Evolutionary conservation across 1,139 yeast species (phyloP), one percentile per base, ranked within the genome.

Genomic region (Nakaseomyces uthaithaninus): DNA sequence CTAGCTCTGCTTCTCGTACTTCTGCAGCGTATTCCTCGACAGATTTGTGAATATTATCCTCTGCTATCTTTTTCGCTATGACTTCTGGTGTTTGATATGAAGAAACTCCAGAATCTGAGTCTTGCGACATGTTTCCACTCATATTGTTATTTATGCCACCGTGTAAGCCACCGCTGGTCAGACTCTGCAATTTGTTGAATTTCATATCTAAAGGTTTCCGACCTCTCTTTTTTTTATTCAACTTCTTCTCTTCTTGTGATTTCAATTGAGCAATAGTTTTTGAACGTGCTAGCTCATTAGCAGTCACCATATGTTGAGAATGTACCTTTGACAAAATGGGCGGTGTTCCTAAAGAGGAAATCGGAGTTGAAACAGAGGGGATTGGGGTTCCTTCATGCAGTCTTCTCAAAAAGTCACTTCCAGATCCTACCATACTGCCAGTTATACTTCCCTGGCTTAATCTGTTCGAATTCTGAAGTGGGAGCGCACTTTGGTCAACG

Each of bases 1-100:
- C 51, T 27, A 54, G 40, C 43, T 59, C 63, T 2, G 62, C 58
- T 33, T 53, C 50, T 27, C 53, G 47, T 10, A 59, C 62, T 11
- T 54, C 47, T 8, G 50, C 38, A 1, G 62, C 60, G 42, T 57
- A 59, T 30, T 57, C 58, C 7, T 52, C 40, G 6, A 57, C 49
- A 4, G 62, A 57, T 12, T 31, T 31, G 20, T 31, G 25, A 16
- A 31, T 31, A 12, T 31, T 31, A 5, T 31, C 35, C 17, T 31
- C 25, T 4, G 35, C 35, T 4, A 31, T 20, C 25, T 31, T 31
- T 14, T 31, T 31, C 8, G 35, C 35, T 12, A 31, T 20, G 5
- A 20, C 25, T 5, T 31, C 35, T 7, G 35, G 35, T 5, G 35
- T 31, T 17, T 28, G 22, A 15, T 28, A 28, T 9, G 33, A 16